Evolutionary conservation across 164 flowering plant species (phyloP).

Genomic region (Magnolia sinica): DNA sequence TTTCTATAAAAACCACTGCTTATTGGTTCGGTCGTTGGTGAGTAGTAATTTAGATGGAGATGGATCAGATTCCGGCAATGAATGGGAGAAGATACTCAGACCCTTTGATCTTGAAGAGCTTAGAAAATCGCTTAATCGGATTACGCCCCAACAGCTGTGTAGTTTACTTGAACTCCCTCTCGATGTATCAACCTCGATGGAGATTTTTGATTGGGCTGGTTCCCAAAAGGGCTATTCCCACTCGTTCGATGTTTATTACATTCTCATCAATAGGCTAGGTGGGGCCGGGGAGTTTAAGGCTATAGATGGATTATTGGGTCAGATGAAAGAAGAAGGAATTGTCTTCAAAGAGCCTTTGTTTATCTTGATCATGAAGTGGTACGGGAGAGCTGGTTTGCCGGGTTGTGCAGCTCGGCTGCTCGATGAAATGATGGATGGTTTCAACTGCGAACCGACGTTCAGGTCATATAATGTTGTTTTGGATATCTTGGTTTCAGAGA

Average conservation of each 20-base stretch:
- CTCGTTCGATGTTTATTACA: slow-evolving; percentile 60
- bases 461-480: slow-evolving; percentile 77
- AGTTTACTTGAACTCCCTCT: slow-evolving; percentile 71
- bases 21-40: neutral
- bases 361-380: slow-evolving; percentile 70
- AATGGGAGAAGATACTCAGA: slow-evolving; percentile 77
- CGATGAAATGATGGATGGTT: slow-evolving; percentile 61
- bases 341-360: slow-evolving; percentile 68
- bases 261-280: slow-evolving; percentile 74
- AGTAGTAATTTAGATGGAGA: neutral
- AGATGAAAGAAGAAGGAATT: slow-evolving; percentile 78
- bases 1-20: neutral
- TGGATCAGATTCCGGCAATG: slow-evolving; percentile 34
- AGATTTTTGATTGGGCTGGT: slow-evolving; percentile 63
- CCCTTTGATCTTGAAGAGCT: slow-evolving; percentile 82
- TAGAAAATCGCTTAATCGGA: slow-evolving; percentile 40
- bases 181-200: slow-evolving; percentile 66
- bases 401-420: slow-evolving; percentile 76
- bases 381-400: slow-evolving; percentile 72
- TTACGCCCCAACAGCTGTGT: slow-evolving; percentile 72
- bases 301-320: slow-evolving; percentile 55
- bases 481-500: slow-evolving; percentile 58
- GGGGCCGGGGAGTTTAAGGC: slow-evolving; percentile 48
- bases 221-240: slow-evolving; percentile 70
- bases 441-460: slow-evolving; percentile 64